Base-by-base conservation (phyloP, 495 filamentous ascomycete genomes). In the Penicillium coffeae region DNA sequence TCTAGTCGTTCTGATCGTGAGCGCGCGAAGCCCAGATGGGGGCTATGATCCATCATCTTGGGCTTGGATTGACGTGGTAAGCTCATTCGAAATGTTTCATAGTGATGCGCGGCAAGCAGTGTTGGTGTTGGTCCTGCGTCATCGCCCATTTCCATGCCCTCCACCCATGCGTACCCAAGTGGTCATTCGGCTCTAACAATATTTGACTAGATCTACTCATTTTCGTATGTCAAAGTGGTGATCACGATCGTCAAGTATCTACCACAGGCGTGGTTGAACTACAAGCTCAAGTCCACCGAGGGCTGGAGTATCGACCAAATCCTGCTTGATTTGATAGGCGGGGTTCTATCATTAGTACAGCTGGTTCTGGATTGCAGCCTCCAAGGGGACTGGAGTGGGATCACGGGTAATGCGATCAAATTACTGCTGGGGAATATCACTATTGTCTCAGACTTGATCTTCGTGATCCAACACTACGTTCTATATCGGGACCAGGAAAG, bases 351-450 rank as follows among this genome's bases (percentile, higher is more conserved):
- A 21, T 75, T 97, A 25, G 65, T 77, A 2, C 93, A 98, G 64
- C 73, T 95, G 45, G 62, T 87, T 8, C 78, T 96, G 38, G 93
- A 98, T 67, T 89, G 87, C 16, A 88, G 84, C 49, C 65, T 95
- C 8, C 86, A 95, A 60, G 73, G 74, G 22, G 88, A 95, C 64
- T 96, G 90, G 89, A 86, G 84, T 7, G 93, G 92, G 2, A 73
- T 97, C 46, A 86, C 83, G 0, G 93, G 94, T 0, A 98, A 97
- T 54, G 90, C 92, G 3, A 83, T 91, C 52, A 98, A 98, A 69
- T 78, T 98, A 43, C 80, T 82, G 13, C 72, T 98, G 38, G 84
- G 86, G 6, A 90, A 93, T 58, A 76, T 95, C 42, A 85, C 83
- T 35, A 84, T 96, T 47, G 51, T 87, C n/a, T 96, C 95, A 59